Conservation (phyloP, 306 rosid species). For the Cucumis hystrix region DNA sequence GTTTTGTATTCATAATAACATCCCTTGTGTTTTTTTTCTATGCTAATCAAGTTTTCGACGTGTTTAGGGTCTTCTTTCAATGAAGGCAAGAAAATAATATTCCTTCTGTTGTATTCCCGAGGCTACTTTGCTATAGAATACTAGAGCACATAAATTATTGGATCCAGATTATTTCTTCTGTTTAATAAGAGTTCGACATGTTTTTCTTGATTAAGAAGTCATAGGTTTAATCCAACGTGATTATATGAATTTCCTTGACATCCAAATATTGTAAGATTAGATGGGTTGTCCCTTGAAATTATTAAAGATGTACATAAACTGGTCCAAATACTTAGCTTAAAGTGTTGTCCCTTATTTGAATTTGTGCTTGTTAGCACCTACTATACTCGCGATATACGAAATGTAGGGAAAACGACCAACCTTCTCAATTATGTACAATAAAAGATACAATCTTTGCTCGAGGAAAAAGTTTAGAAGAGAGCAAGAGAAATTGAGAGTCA, state of each 20-base stretch:
- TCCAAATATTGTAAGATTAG: too few species aligned
- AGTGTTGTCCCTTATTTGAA: too few species aligned
- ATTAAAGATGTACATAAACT: too few species aligned
- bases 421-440: background rate
- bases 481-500: background rate
- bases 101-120: background rate
- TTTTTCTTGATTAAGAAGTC: background rate
- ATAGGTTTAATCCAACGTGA: too few species aligned
- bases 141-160: background rate
- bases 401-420: background rate
- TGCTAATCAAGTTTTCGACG: slow-evolving; percentile 13
- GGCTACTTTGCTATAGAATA: background rate
- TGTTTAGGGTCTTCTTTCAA: background rate
- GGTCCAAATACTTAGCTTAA: background rate
- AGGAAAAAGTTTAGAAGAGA: background rate
- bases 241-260: too few species aligned
- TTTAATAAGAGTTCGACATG: slow-evolving; percentile 2
- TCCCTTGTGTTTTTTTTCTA: slow-evolving; percentile 4
- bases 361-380: background rate
- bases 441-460: background rate
- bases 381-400: background rate
- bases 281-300: too few species aligned
- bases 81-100: background rate
- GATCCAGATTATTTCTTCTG: background rate
- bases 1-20: slow-evolving; percentile 14